Percentiles rank a stretch among this genome's conserved stretches.
phyloP scores from a whole-genome alignment of 106 monocot species.

The Vanilla planifolia region DNA sequence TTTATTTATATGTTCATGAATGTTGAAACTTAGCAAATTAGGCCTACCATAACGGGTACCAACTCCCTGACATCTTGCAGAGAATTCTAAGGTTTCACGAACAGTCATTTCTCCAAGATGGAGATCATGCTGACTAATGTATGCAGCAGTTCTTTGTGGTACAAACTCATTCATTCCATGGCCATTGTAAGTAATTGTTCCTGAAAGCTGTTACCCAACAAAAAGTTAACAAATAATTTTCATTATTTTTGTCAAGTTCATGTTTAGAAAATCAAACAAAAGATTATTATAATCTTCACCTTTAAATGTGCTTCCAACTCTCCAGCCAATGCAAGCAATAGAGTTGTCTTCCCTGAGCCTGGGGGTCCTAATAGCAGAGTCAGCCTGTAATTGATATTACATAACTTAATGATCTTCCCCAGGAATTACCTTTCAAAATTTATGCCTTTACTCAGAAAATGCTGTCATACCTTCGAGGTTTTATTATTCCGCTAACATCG shows the following conservation, averaged over 20 bases:
- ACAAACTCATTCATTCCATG: slow-evolving; percentile 6
- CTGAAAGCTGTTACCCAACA: background rate
- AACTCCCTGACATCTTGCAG: slow-evolving; percentile 12
- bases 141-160: slow-evolving; percentile 4
- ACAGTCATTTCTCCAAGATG: slow-evolving; percentile 9
- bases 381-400: background rate
- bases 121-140: slow-evolving; percentile 6
- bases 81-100: slow-evolving; percentile 6
- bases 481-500: slow-evolving; percentile 28
- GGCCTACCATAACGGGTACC: slow-evolving; percentile 4
- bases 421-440: background rate
- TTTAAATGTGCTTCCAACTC: background rate
- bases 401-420: background rate
- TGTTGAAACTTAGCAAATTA: background rate
- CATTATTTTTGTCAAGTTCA: too few relatives aligned
- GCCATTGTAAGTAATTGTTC: slow-evolving; percentile 9
- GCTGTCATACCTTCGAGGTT: slow-evolving; percentile 16
- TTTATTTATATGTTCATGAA: background rate
- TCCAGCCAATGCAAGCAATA: slow-evolving; percentile 4
- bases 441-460: background rate
- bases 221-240: too few relatives aligned
- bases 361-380: background rate
- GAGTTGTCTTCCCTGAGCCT: slow-evolving; percentile 3
- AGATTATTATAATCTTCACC: background rate
- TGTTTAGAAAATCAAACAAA: too few relatives aligned